These are phyloP conservation scores for Chrysophaeum taylorii DNA, from an alignment of 352 stramenopile species.

Conservation along the genomic window DNA sequence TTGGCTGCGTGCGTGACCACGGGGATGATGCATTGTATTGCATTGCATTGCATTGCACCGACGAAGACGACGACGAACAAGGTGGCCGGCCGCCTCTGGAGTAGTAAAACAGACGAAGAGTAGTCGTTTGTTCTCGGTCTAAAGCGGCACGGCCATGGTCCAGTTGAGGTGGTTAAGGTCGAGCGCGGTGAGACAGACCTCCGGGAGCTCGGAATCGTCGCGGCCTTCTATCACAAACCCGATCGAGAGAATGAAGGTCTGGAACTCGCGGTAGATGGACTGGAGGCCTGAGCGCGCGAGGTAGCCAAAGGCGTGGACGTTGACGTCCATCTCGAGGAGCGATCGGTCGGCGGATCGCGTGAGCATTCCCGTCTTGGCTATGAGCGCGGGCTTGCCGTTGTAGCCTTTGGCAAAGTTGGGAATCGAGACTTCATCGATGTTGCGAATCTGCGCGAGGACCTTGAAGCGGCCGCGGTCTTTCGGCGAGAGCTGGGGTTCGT, in stretches of 20 bases:
- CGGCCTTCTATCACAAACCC: conserved; percentile 14
- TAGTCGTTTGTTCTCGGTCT: no score
- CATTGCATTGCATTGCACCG: no score
- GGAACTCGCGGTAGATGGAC: conserved; percentile 17
- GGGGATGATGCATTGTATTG: no score
- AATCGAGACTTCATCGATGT: conserved; percentile 17
- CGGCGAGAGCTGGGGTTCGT: neutral
- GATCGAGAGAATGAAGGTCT: conserved; percentile 16
- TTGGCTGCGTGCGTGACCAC: no score
- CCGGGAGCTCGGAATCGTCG: conserved; percentile 16
- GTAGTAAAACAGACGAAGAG: no score
- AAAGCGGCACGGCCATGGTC: neutral
- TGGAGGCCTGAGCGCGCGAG: conserved; percentile 16
- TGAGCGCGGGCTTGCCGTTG: conserved; percentile 22
- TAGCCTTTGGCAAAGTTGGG: conserved; percentile 15
- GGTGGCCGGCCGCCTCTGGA: no score
- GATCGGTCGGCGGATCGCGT: neutral
- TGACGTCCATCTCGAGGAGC: conserved; percentile 4
- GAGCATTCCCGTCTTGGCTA: conserved; percentile 11
- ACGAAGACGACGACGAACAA: no score
- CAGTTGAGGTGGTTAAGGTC: neutral
- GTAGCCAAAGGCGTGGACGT: conserved; percentile 20
- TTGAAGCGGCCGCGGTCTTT: conserved; percentile 21
- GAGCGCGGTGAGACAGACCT: no score
- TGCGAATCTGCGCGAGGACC: conserved; percentile 15